Conservation (phyloP, 306 rosid species). For the Vicia faba region DNA sequence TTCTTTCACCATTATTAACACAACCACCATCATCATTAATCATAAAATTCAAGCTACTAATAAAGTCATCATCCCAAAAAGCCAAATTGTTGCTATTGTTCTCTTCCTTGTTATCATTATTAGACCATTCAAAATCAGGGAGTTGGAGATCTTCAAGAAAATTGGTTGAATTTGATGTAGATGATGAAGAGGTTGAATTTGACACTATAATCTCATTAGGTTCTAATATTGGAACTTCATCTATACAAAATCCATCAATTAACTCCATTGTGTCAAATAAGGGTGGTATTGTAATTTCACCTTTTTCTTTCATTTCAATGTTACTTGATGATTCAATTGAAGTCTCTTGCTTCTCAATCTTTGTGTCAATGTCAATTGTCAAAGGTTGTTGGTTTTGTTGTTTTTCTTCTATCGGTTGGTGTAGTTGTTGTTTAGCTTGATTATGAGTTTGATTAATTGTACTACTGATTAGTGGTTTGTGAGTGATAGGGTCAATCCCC, state of each 20-base stretch:
- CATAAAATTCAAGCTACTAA: conserved; percentile 51
- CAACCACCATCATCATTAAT: conserved; percentile 35
- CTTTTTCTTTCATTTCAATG: conserved; percentile 42
- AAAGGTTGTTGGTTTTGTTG: conserved; percentile 31
- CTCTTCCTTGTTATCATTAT: conserved; percentile 14
- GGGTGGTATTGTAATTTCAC: conserved; percentile 23
- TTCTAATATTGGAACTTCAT: conserved; percentile 74
- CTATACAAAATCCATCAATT: conserved; percentile 60
- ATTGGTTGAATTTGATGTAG: conserved; percentile 49
- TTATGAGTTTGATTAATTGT: conserved; percentile 42
- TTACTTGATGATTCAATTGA: conserved; percentile 46
- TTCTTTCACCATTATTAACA: conserved; percentile 33
- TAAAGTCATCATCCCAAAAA: conserved; percentile 66
- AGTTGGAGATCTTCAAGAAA: conserved; percentile 53
- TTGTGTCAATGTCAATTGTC: conserved; percentile 25
- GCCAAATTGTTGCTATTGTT: conserved; percentile 18
- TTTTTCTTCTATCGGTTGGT: conserved; percentile 15
- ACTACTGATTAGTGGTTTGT: conserved; percentile 51
- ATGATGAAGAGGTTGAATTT: conserved; percentile 43
- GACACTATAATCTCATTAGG: conserved; percentile 52
- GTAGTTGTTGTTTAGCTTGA: conserved; percentile 33
- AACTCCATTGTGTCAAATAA: conserved; percentile 44
- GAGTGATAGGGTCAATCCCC: conserved; percentile 84
- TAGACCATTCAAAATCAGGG: conserved; percentile 64
- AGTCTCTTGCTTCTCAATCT: conserved; percentile 39